phyloP scores from a whole-genome alignment of 805 yeast genomes.

The Schwanniomyces yamadae region DNA sequence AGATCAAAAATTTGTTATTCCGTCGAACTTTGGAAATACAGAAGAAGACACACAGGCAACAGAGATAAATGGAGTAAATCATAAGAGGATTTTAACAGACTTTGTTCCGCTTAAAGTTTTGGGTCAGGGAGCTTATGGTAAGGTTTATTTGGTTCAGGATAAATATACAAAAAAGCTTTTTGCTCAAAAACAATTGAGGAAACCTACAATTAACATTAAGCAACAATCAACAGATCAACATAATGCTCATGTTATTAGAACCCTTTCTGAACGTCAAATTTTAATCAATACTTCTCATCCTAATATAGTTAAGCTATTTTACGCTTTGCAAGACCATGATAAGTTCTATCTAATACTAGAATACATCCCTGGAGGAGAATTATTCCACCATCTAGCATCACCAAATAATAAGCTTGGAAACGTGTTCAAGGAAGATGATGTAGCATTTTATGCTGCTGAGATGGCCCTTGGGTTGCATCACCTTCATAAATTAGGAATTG shows the following conservation, averaged over 20 bases:
- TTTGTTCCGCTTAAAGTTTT: conserved; percentile 74
- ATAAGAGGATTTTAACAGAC: conserved; percentile 36
- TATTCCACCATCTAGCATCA: conserved; percentile 60
- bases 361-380: conserved; percentile 87
- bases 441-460: conserved; percentile 55
- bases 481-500: conserved; percentile 76
- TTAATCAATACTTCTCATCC: conserved; percentile 68
- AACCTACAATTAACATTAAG: conserved; percentile 70
- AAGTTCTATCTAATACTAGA: conserved; percentile 75
- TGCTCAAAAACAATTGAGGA: conserved; percentile 84
- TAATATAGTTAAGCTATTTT: conserved; percentile 75
- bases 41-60: conserved; percentile 1
- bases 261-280: conserved; percentile 77
- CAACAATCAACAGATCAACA: conserved; percentile 9
- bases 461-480: conserved; percentile 75
- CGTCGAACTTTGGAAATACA: conserved; percentile 9
- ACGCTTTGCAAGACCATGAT: conserved; percentile 78
- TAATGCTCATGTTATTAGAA: conserved; percentile 54
- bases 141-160: conserved; percentile 76
- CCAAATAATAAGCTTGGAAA: conserved; percentile 22
- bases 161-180: conserved; percentile 58
- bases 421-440: conserved; percentile 36
- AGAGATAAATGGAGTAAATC: background rate
- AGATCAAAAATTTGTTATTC: conserved; percentile 11
- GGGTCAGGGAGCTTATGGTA: conserved; percentile 89